Conservation (phyloP, 2,329 filamentous ascomycete genomes). For the Thelonectria blattea region DNA sequence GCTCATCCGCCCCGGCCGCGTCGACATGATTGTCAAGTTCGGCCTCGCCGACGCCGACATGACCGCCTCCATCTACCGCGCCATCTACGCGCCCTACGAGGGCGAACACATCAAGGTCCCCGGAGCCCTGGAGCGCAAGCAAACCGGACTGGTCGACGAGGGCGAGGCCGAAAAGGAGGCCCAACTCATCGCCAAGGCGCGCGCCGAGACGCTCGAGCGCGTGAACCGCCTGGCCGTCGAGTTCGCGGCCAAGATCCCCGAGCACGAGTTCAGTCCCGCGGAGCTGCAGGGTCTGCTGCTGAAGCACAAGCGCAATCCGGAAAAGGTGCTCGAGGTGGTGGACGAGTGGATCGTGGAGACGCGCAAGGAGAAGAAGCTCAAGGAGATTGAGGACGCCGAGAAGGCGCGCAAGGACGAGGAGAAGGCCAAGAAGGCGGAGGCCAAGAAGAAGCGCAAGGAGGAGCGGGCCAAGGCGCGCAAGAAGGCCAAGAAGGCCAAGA, state of each 20-base stretch:
- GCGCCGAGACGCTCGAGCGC: constrained; percentile 45
- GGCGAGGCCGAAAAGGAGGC: constrained; percentile 41
- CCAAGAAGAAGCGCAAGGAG: constrained; percentile 38
- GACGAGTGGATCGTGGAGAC: constrained; percentile 58
- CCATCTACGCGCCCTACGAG: constrained; percentile 62
- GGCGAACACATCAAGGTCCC: constrained; percentile 29
- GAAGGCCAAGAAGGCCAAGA: constrained; percentile 37
- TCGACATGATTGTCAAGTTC: constrained; percentile 66
- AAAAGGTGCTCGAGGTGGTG: constrained; percentile 53
- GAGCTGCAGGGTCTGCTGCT: constrained; percentile 66
- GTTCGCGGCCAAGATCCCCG: constrained; percentile 59
- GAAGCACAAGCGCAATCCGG: constrained; percentile 59
- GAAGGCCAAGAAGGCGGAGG: constrained; percentile 40
- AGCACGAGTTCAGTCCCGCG: constrained; percentile 63
- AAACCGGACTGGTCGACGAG: constrained; percentile 26
- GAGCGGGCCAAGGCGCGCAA: constrained; percentile 35
- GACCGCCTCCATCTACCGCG: constrained; percentile 60
- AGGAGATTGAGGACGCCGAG: constrained; percentile 50
- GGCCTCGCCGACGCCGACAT: constrained; percentile 59
- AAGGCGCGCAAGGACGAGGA: constrained; percentile 48
- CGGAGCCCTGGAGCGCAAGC: constrained; percentile 10
- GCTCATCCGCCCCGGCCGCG: constrained; percentile 65
- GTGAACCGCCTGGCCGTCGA: constrained; percentile 53
- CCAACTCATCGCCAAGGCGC: constrained; percentile 40
- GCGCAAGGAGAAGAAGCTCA: constrained; percentile 55